A percentile compares a stretch with the other conserved stretches of the same genome.
Evolutionary conservation across 305 asterid genomes (phyloP).

Genomic region (Fraxinus greggii): DNA sequence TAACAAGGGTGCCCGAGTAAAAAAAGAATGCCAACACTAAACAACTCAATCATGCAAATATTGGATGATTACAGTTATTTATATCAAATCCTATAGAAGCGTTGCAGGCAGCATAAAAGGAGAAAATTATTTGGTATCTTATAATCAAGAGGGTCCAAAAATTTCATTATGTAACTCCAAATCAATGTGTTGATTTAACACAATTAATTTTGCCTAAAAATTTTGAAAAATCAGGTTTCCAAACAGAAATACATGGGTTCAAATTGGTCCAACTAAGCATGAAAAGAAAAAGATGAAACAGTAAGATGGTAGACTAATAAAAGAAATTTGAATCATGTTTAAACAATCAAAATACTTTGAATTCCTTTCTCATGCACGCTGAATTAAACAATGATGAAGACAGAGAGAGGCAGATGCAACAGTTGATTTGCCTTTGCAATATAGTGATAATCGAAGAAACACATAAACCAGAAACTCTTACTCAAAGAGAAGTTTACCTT

Average conservation of each 20-base stretch:
- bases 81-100: neutral
- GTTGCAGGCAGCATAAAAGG: neutral
- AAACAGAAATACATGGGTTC: neutral
- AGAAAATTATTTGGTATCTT: neutral
- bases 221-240: neutral
- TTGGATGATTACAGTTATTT: neutral
- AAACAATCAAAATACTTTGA: conserved; percentile 17
- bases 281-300: neutral
- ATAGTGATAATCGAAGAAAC: conserved; percentile 15
- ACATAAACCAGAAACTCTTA: conserved; percentile 19
- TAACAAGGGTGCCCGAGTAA: neutral
- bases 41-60: neutral
- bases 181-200: neutral
- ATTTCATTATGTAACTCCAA: neutral
- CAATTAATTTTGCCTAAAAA: neutral
- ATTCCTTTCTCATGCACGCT: conserved; percentile 3
- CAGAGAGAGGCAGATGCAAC: conserved; percentile 16
- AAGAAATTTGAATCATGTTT: neutral
- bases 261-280: neutral
- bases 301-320: neutral
- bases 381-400: conserved; percentile 11
- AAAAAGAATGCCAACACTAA: neutral
- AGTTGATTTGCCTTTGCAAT: conserved; percentile 13
- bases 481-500: conserved; percentile 50
- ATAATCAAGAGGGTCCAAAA: neutral